Evolutionary conservation across 208 protist genomes (phyloP).

Genomic region (Jaenimonas drosophilae): DNA sequence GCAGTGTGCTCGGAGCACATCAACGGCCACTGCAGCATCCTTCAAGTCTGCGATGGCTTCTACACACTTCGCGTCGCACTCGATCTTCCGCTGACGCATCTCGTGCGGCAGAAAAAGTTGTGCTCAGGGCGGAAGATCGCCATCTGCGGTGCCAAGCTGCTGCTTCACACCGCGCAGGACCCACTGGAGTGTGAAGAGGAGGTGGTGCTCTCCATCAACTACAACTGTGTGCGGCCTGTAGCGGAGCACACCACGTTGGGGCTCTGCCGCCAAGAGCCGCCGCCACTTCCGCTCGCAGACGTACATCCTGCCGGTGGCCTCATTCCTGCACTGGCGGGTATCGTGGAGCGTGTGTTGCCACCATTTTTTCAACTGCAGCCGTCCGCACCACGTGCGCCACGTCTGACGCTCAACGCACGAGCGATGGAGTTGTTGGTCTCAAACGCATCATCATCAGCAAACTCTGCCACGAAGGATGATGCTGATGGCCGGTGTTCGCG

Average conservation of each 20-base stretch:
- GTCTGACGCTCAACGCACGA: too few relatives aligned
- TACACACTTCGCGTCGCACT: conserved; percentile 57
- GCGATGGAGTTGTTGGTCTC: too few relatives aligned
- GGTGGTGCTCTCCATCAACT: conserved; percentile 50
- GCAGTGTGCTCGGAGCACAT: conserved; percentile 27
- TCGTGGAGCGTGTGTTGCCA: conserved; percentile 59
- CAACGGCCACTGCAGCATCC: conserved; percentile 39
- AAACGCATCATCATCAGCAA: too few relatives aligned
- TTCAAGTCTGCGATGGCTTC: conserved; percentile 59
- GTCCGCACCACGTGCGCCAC: too few relatives aligned
- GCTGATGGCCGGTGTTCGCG: neutral
- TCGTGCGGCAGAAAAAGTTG: conserved; percentile 48
- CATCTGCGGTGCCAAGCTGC: conserved; percentile 51
- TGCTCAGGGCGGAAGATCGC: conserved; percentile 40
- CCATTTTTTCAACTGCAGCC: too few relatives aligned
- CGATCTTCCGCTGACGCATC: conserved; percentile 63
- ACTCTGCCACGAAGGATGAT: neutral
- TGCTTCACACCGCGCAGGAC: conserved; percentile 22
- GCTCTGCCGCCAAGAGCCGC: conserved; percentile 31
- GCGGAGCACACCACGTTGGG: conserved; percentile 27
- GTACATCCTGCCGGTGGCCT: conserved; percentile 62
- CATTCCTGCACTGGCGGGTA: conserved; percentile 57
- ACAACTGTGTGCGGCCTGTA: conserved; percentile 70
- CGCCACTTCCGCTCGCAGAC: conserved; percentile 21
- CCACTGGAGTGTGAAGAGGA: conserved; percentile 44